A percentile compares a stretch with the other conserved stretches of the same genome.
Evolutionary conservation across 129 eudicot genomes (phyloP).

Genomic region (Flaveria robusta): DNA sequence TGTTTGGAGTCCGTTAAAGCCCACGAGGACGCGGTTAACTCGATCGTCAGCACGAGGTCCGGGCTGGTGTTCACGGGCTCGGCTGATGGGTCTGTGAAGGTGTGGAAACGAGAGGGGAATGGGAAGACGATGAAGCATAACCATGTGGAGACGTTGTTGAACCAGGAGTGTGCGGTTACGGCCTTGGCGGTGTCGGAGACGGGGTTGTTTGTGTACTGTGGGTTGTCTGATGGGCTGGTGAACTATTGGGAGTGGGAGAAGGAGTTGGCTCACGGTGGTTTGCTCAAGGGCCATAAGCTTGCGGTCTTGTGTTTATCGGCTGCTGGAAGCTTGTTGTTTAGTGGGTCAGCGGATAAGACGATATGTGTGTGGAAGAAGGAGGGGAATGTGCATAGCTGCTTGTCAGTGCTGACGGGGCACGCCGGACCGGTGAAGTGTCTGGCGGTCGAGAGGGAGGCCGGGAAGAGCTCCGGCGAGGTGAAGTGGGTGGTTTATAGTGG

Average conservation of each 20-base stretch:
- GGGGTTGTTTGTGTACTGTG: constrained; percentile 65
- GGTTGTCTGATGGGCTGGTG: constrained; percentile 85
- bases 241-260: constrained; percentile 80
- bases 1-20: constrained; percentile 84
- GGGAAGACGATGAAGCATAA: constrained; percentile 62
- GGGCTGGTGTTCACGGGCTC: constrained; percentile 78
- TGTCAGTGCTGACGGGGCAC: constrained; percentile 77
- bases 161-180: constrained; percentile 86
- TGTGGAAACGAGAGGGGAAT: constrained; percentile 65
- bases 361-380: constrained; percentile 93
- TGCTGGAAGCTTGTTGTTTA: constrained; percentile 64
- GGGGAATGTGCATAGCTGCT: constrained; percentile 54
- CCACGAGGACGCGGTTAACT: constrained; percentile 89
- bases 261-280: constrained; percentile 70
- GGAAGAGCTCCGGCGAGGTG: constrained; percentile 30
- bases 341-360: constrained; percentile 93
- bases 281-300: constrained; percentile 75
- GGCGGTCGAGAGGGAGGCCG: constrained; percentile 63
- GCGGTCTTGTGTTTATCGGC: constrained; percentile 80
- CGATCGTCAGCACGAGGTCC: constrained; percentile 55
- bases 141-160: constrained; percentile 52
- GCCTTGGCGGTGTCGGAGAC: constrained; percentile 51
- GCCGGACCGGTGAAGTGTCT: constrained; percentile 86
- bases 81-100: constrained; percentile 89
- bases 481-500: constrained; percentile 88